Percentiles rank a stretch among this genome's conserved stretches.
Conservation (phyloP, 148 eudicot species). For the Rhododendron vialii region DNA sequence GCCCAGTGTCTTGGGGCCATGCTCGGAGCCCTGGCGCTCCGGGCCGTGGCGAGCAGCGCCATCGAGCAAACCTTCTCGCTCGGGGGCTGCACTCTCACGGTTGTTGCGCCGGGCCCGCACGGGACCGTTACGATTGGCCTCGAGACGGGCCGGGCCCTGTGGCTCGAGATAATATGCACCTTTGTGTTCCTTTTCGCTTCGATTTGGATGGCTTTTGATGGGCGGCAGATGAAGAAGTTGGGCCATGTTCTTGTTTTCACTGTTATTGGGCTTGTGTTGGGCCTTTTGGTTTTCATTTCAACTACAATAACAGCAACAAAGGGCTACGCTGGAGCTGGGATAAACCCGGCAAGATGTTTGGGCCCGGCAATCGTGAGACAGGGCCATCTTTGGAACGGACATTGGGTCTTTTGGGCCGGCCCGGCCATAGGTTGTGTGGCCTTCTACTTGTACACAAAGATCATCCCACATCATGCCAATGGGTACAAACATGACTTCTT, state of each 20-base stretch:
- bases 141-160: slow-evolving; percentile 37
- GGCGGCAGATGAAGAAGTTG: slow-evolving; percentile 27
- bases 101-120: slow-evolving; percentile 32
- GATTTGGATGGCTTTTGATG: slow-evolving; percentile 39
- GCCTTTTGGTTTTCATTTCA: slow-evolving; percentile 37
- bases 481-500: slow-evolving; percentile 20
- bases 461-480: slow-evolving; percentile 11
- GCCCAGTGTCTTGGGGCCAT: slow-evolving; percentile 35
- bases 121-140: slow-evolving; percentile 32
- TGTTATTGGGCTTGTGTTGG: slow-evolving; percentile 25
- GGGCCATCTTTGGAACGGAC: slow-evolving; percentile 45
- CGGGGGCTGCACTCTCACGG: slow-evolving; percentile 42
- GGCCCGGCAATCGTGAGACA: slow-evolving; percentile 44
- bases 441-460: slow-evolving; percentile 17
- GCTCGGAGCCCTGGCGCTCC: slow-evolving; percentile 42
- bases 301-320: slow-evolving; percentile 27
- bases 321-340: slow-evolving; percentile 43
- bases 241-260: slow-evolving; percentile 28
- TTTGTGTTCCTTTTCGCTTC: slow-evolving; percentile 44
- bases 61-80: slow-evolving; percentile 32
- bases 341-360: slow-evolving; percentile 49
- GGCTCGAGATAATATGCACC: slow-evolving; percentile 38
- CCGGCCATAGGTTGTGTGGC: slow-evolving; percentile 31
- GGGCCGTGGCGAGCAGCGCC: slow-evolving; percentile 26
- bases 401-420: slow-evolving; percentile 48